phyloP scores from a whole-genome alignment of 73 alveolate species.

The Paraurostyla sp. region DNA sequence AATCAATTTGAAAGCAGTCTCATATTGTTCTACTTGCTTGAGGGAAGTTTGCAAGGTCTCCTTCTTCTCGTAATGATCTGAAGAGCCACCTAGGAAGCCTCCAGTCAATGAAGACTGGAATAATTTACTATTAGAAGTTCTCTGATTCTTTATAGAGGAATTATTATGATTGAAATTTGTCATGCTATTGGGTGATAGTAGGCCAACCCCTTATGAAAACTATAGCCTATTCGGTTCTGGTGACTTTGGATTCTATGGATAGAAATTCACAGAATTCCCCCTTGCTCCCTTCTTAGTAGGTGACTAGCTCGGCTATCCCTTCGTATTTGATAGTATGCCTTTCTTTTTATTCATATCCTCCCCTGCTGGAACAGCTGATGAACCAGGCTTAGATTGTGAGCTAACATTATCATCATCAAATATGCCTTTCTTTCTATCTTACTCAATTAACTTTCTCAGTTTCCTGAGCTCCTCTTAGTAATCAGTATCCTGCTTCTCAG shows the following conservation, averaged over 20 bases:
- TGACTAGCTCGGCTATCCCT: neutral
- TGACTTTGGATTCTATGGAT: neutral
- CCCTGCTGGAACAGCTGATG: slow-evolving; percentile 12
- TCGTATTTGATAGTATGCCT: neutral
- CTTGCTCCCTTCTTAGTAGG: neutral
- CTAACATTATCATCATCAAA: neutral
- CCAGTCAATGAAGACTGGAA: neutral
- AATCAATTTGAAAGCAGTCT: slow-evolving; percentile 20
- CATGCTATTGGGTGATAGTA: too few relatives aligned
- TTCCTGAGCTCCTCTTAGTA: slow-evolving; percentile 60
- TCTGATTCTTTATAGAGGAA: neutral
- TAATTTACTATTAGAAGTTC: neutral
- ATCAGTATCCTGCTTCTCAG: slow-evolving; percentile 83
- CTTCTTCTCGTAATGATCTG: slow-evolving; percentile 26
- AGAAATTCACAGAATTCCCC: slow-evolving; percentile 12
- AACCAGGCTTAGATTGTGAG: neutral
- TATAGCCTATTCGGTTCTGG: too few relatives aligned
- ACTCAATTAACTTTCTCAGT: slow-evolving; percentile 59
- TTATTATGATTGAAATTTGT: too few relatives aligned
- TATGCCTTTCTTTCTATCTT: slow-evolving; percentile 58
- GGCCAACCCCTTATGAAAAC: too few relatives aligned
- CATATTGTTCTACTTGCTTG: neutral
- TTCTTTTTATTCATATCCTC: too few relatives aligned
- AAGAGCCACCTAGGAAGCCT: neutral
- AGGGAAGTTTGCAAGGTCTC: slow-evolving; percentile 9